These are phyloP conservation scores for Angophora floribunda DNA, from an alignment of 345 rosid species.

Conservation along the genomic window DNA sequence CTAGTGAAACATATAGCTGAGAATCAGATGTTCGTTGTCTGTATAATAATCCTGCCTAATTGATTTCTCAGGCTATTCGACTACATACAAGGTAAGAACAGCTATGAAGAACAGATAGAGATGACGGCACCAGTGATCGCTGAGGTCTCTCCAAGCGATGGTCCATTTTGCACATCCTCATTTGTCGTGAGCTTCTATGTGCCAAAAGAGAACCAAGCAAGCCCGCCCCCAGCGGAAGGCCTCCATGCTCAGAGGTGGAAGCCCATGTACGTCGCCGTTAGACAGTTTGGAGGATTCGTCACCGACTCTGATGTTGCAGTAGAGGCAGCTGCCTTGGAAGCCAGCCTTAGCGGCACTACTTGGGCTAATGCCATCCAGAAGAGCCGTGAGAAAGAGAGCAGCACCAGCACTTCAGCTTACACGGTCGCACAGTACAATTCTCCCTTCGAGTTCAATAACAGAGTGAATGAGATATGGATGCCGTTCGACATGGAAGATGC, in stretches of 20 bases:
- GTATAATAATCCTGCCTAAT: neutral
- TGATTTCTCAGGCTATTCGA: slow-evolving; percentile 43
- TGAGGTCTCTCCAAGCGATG: slow-evolving; percentile 75
- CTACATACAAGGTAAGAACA: slow-evolving; percentile 83
- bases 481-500: slow-evolving; percentile 26
- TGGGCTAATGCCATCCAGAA: slow-evolving; percentile 61
- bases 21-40: neutral
- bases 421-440: slow-evolving; percentile 85
- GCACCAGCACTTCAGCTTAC: slow-evolving; percentile 20
- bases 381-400: slow-evolving; percentile 10
- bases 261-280: slow-evolving; percentile 36
- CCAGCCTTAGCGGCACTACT: slow-evolving; percentile 44
- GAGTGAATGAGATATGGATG: slow-evolving; percentile 86
- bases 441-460: slow-evolving; percentile 55
- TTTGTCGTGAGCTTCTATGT: slow-evolving; percentile 76
- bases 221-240: slow-evolving; percentile 72
- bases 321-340: slow-evolving; percentile 70
- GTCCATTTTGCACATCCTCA: slow-evolving; percentile 76
- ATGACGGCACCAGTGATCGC: slow-evolving; percentile 84
- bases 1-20: neutral
- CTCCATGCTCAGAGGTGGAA: slow-evolving; percentile 64
- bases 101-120: slow-evolving; percentile 44
- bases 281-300: slow-evolving; percentile 80
- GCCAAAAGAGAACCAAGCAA: slow-evolving; percentile 60
- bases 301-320: slow-evolving; percentile 36